Percentiles rank a stretch among this genome's conserved stretches.
These are phyloP conservation scores for Pilatotrama ljubarskyi DNA, from an alignment of 768 basidiomycete species.

Conservation along the genomic window DNA sequence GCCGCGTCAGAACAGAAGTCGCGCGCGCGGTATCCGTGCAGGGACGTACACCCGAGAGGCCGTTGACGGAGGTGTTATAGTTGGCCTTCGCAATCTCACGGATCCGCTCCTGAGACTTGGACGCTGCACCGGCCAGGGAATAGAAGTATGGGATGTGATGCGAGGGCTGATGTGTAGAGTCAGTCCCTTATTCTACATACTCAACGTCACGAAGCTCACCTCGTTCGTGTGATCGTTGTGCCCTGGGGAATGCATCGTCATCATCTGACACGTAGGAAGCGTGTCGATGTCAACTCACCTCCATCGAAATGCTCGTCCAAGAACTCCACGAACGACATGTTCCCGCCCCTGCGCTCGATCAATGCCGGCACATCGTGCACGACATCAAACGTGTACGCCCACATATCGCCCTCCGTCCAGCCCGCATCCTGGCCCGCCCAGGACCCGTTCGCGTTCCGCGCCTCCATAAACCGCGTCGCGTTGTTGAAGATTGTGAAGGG, in stretches of 20 bases:
- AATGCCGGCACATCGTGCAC: constrained; percentile 68
- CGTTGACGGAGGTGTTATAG: constrained; percentile 68
- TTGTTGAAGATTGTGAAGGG: constrained; percentile 70
- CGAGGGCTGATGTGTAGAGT: constrained; percentile 48
- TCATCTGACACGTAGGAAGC: not conserved
- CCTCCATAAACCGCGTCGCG: constrained; percentile 80
- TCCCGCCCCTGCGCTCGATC: constrained; percentile 65
- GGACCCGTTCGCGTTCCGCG: constrained; percentile 61
- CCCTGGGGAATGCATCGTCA: constrained; percentile 37
- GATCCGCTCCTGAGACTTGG: constrained; percentile 69
- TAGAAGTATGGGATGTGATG: constrained; percentile 89
- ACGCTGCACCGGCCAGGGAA: constrained; percentile 67
- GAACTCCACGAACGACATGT: constrained; percentile 60
- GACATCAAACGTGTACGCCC: constrained; percentile 80
- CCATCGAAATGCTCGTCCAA: constrained; percentile 58
- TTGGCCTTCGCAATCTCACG: constrained; percentile 61
- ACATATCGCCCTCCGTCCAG: constrained; percentile 82
- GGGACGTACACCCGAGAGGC: constrained; percentile 65
- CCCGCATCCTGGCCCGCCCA: constrained; percentile 72
- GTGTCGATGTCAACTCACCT: constrained; percentile 32
- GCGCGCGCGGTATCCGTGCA: not conserved
- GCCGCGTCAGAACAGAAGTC: not conserved
- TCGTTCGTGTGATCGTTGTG: constrained; percentile 86
- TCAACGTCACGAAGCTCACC: constrained; percentile 37
- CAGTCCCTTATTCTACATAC: not conserved